phyloP scores from a whole-genome alignment of 768 basidiomycete genomes.

The Podaxis sp. region DNA sequence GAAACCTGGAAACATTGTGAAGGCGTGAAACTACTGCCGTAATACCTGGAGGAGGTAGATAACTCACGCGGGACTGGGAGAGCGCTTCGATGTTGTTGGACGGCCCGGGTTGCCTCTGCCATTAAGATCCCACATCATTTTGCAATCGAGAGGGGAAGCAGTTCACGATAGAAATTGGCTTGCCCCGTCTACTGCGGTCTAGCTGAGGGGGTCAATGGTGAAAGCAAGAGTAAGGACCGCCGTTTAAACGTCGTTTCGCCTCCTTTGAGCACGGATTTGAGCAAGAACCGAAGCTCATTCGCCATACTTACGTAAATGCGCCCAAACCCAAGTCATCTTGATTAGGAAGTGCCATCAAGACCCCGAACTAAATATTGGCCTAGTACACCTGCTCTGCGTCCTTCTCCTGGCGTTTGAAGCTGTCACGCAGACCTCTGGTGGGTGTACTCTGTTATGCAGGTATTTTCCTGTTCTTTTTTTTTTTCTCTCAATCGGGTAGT shows the following conservation, averaged over 20 bases:
- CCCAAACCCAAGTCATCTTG: neutral
- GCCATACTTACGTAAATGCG: neutral
- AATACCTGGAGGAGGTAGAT: neutral
- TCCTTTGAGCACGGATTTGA: neutral
- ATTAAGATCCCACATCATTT: conserved; percentile 40
- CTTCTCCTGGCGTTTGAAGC: neutral
- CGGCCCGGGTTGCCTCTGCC: conserved; percentile 21
- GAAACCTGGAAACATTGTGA: conserved; percentile 20
- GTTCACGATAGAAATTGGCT: neutral
- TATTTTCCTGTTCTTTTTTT: too few species aligned
- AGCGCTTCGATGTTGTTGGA: conserved; percentile 20
- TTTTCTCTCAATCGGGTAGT: too few species aligned
- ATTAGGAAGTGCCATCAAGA: neutral
- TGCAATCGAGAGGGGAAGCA: conserved; percentile 6
- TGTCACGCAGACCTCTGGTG: neutral
- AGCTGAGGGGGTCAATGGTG: neutral
- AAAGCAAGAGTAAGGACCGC: neutral
- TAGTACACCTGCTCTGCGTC: neutral
- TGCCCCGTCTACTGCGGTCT: neutral
- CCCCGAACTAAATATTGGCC: neutral
- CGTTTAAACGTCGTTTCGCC: neutral
- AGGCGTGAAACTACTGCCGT: neutral
- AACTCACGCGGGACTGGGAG: conserved; percentile 27
- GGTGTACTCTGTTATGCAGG: too few species aligned
- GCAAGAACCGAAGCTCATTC: neutral